Evolutionary conservation across 257 asterid species (phyloP), one percentile per base, ranked within the genome.

Genomic region (Echites panduratus): DNA sequence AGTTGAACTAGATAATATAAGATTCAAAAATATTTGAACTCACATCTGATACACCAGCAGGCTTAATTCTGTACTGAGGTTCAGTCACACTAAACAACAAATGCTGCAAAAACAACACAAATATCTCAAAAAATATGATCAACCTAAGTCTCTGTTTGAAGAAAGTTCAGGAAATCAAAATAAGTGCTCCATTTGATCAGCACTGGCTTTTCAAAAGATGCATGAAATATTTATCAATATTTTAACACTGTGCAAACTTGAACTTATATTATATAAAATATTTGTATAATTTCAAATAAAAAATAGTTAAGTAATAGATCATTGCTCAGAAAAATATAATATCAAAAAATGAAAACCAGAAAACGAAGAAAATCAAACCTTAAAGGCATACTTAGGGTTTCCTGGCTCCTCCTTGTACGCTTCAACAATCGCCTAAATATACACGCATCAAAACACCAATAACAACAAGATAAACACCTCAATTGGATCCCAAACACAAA

Each of bases 11-110:
- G 49, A 47, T 58, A 52, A 35, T 49, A 59, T 68, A 40, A 61
- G 27, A 57, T 11, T 35, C 62, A 19, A 80, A 68, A 59, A 77
- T 43, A 32, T 73, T 44, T 56, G 69, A 73, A 90, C 99, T 95
- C 85, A 95, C 99, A 83, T 95, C 99, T 75, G 99, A 90, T 70
- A 90, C 96, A 74, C 92, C 97, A 75, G 96, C 91, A 41, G 97
- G 97, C 87, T 95, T 95, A 20, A 73, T 49, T 76, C 96, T 85
- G 83, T 75, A 75, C 73, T 90, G 97, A 65, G 96, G 98, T 57
- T 95, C 99, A 62, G 87, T 87, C 79, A 92, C 98, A 68, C 96
- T 95, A 83, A 84, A 95, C 83, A 95, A 76, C 70, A 95, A 84
- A 86, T 92, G 92, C 99, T 95, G 98, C 89, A 90, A 83, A 86